phyloP scores from a whole-genome alignment of 2,329 filamentous ascomycete species.

The Penicillium brevicompactum region DNA sequence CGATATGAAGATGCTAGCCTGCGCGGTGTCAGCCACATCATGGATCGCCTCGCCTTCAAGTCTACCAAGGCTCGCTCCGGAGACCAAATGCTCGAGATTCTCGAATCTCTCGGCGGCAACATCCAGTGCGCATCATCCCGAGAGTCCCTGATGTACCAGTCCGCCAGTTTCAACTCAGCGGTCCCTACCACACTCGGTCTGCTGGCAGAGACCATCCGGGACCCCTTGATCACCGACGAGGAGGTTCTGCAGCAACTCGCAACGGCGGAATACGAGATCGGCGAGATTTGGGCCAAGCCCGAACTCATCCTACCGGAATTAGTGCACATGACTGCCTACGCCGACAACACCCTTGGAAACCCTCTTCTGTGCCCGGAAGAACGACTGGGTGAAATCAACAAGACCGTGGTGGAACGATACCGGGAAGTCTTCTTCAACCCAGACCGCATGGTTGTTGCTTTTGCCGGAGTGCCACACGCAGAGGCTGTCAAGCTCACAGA shows the following conservation, averaged over 20 bases:
- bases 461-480: conserved; percentile 83
- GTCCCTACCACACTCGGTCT: conserved; percentile 80
- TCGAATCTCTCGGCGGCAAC: conserved; percentile 89
- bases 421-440: conserved; percentile 82
- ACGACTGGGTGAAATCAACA: conserved; percentile 73
- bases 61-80: conserved; percentile 70
- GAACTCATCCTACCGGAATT: conserved; percentile 94
- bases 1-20: conserved; percentile 86
- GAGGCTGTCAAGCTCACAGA: conserved; percentile 79
- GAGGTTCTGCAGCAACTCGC: conserved; percentile 85
- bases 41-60: conserved; percentile 95
- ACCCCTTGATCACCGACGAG: conserved; percentile 79
- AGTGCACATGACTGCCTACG: conserved; percentile 92
- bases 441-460: conserved; percentile 90
- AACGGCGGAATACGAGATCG: conserved; percentile 93
- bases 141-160: conserved; percentile 98
- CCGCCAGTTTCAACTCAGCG: conserved; percentile 92
- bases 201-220: conserved; percentile 89
- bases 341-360: conserved; percentile 93
- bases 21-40: conserved; percentile 90
- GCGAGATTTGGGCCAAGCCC: conserved; percentile 96
- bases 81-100: conserved; percentile 83
- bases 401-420: conserved; percentile 74
- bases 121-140: conserved; percentile 95
- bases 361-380: conserved; percentile 89